Percentiles rank a stretch among this genome's conserved stretches.
phyloP scores from a whole-genome alignment of 139 green algal species.

The Picochlorum sp. region DNA sequence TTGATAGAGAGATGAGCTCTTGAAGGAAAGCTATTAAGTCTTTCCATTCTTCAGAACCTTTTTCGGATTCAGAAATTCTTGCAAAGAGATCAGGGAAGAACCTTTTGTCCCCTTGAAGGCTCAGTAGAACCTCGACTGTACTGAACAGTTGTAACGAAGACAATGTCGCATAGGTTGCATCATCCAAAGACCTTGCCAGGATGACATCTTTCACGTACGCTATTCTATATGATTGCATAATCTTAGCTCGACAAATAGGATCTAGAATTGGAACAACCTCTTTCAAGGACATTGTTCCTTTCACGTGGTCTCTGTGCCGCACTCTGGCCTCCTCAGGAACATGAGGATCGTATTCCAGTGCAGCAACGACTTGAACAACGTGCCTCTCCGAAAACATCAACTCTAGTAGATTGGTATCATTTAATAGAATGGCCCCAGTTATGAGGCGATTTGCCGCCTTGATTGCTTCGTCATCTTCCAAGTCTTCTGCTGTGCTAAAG shows the following conservation, averaged over 20 bases:
- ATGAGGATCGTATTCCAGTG: conserved; percentile 88
- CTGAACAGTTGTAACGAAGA: conserved; percentile 87
- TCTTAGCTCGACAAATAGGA: conserved; percentile 63
- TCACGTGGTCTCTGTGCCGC: conserved; percentile 72
- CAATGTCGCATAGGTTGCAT: conserved; percentile 84
- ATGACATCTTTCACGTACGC: conserved; percentile 93
- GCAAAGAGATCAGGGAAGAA: conserved; percentile 85
- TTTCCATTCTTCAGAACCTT: conserved; percentile 41
- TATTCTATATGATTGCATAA: conserved; percentile 91
- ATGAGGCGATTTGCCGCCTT: conserved; percentile 62
- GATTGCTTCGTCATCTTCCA: conserved; percentile 79
- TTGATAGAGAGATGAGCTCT: conserved; percentile 80
- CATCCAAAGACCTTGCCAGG: conserved; percentile 83
- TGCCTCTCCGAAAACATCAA: conserved; percentile 73
- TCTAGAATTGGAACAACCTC: conserved; percentile 80
- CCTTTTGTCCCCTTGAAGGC: conserved; percentile 38
- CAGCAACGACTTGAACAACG: conserved; percentile 83
- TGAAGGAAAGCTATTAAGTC: conserved; percentile 85
- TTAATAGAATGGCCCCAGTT: conserved; percentile 77
- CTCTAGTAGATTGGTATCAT: conserved; percentile 82
- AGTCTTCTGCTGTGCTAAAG: conserved; percentile 82
- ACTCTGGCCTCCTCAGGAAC: conserved; percentile 30
- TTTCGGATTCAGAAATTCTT: conserved; percentile 24
- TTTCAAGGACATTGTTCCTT: conserved; percentile 6
- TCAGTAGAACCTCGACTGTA: conserved; percentile 81